Base-by-base conservation (phyloP, 768 basidiomycete genomes). In the Obba rivulosa region DNA sequence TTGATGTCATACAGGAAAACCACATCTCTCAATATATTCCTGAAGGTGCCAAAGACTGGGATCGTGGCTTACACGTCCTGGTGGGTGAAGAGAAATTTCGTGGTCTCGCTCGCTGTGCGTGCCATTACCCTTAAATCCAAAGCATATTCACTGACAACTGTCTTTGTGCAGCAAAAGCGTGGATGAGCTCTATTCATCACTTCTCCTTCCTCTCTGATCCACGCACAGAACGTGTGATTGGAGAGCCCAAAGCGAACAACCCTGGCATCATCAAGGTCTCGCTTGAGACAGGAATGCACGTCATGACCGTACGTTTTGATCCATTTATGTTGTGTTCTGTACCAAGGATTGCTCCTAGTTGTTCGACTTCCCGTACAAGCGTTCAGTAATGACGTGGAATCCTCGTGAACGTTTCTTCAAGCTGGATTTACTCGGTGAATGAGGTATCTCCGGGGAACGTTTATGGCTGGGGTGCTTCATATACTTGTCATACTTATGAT, bases 81-180 rank as follows among this genome's bases (percentile, higher is more conserved):
- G 68, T 71, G 4, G 76, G 76, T 13, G 75, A 77, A 41, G 65
- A 65, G 4, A 72, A 71, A 48, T 78, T 74, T 57, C 57, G 74
- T 18, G 76, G 76, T 25, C 57, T 60, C 43, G 62, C 60, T 31
- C 54, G 73, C 60, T 65, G 76, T 76, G 47, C 44, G 72, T 68
- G 13, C 35, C 52, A 18, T 2, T 31, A 13, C 13, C 28, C 7
- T 13, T 31, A 5, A 5, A 31, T 13, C 13, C 13, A 7, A 9
- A 25, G 43, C 8, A 55, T 51, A 60, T 42, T 59, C 39, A 35
- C 39, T 43, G 18, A 35, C n/a, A 24, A n/a, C 25, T 17, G 20
- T 10, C 9, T 14, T 35, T 24, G 21, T 48, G n/a, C 22, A 51
- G 51, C 48, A 49, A 70, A 68, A 60, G 44, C 66, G 62, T 49